These are phyloP conservation scores for Athelia sp. DNA, from an alignment of 1,284 basidiomycete genomes.

Conservation along the genomic window DNA sequence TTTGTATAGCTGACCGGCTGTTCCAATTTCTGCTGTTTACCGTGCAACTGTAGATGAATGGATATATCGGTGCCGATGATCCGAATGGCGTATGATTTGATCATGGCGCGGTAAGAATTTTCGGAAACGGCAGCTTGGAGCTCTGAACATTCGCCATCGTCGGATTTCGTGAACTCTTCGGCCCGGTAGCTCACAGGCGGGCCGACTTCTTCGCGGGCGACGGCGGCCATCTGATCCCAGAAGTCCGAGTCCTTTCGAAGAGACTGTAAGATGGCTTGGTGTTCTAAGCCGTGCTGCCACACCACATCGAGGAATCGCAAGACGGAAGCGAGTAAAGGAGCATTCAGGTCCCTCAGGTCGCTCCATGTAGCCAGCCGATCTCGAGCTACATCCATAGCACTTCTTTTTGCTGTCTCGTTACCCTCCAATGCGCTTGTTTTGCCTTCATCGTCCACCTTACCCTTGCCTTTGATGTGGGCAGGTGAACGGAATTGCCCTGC, in stretches of 20 bases:
- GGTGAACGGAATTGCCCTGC: constrained; percentile 63
- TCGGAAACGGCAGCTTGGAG: constrained; percentile 56
- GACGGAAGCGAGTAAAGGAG: constrained; percentile 71
- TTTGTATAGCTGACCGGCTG: constrained; percentile 57
- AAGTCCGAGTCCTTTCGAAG: constrained; percentile 53
- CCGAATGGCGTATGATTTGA: constrained; percentile 72
- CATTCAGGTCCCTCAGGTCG: constrained; percentile 69
- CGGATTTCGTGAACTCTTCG: constrained; percentile 37
- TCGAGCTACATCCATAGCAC: constrained; percentile 60
- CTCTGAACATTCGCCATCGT: constrained; percentile 51
- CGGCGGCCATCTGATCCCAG: constrained; percentile 58
- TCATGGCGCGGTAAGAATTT: constrained; percentile 67
- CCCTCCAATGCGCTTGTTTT: constrained; percentile 9
- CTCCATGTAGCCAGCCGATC: constrained; percentile 68
- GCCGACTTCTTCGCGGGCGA: constrained; percentile 62
- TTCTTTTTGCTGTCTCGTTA: constrained; percentile 35
- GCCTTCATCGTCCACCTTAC: constrained; percentile 17
- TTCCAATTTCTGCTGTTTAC: constrained; percentile 25
- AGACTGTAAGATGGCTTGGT: constrained; percentile 53
- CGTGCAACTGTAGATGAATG: constrained; percentile 42
- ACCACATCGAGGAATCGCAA: constrained; percentile 78
- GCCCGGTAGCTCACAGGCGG: constrained; percentile 61
- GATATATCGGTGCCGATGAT: constrained; percentile 70
- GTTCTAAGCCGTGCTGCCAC: constrained; percentile 81
- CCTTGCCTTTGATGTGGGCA: constrained; percentile 33